Evolutionary conservation across 2,329 filamentous ascomycete species (phyloP), one percentile per base, ranked within the genome.

Genomic region (Fusarium torreyae): DNA sequence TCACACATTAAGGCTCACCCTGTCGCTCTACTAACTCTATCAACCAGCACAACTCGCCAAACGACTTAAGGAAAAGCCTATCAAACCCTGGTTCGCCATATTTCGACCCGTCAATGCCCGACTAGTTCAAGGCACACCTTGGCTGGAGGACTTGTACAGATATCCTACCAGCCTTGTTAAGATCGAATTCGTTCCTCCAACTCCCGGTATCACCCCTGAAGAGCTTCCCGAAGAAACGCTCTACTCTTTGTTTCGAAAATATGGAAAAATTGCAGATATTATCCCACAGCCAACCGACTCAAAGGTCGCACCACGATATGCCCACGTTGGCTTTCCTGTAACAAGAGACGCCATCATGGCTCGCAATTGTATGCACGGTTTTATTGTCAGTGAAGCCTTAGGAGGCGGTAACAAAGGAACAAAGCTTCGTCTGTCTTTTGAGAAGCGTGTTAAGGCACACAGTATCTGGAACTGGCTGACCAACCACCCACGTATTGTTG

Each of bases 61-160:
- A 33, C 86, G 91, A 68, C 83, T 98, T 2, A 82, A 86, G 58
- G 84, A 93, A 63, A 86, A 90, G 17, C 91, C 91, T 0, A 87
- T 97, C 38, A 93, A 90, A 64, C 94, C 95, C 4, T 97, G 94
- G 92, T 98, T 96, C 83, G 97, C 91, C 71, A 94, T 94, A 0
- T 91, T 97, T 69, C 86, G 88, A 22, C 82, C 86, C 15, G 90
- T 97, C 58, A 87, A 88, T 49, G 89, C 90, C 5, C 89, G 89
- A 24, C 82, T 94, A 8, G 96, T 99, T 4, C 85, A 89, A 57
- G 96, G 96, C 11, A 89, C 90, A 22, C 96, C 96, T 0, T 99
- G 96, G 96, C 87, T 98, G 4, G 96, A 98, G 76, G 96, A 99
- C 77, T 82, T 99, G 28, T 92, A 94, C 71, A 88, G 94, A 8